Evolutionary conservation across 257 asterid genomes (phyloP), one percentile per base, ranked within the genome.

Genomic region (Capsicum chinense): DNA sequence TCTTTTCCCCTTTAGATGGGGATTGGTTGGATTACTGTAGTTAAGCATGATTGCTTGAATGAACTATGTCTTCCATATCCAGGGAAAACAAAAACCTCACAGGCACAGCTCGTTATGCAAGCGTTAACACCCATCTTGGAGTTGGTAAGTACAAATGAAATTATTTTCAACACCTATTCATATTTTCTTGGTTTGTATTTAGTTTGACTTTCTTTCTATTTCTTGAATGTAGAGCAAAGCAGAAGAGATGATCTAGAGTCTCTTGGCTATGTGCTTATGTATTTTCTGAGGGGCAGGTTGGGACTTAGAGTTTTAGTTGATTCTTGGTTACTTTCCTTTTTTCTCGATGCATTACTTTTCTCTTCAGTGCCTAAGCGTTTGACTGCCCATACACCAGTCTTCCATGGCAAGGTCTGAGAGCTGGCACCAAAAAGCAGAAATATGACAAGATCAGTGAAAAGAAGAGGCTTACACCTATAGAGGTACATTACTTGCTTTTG

Each of bases 31-130:
- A 47, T 44, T 57, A 47, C 79, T 71, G 58, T 9, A 16, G 79
- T 71, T 71, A n/a, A 5, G 17, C 56, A n/a, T 71, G 79, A 44
- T 7, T 47, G 58, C 58, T 44, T 71, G 56, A 44, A 47, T 47
- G 37, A 44, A 47, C 79, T 71, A 5, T 71, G 12, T 47, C 58
- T 71, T 81, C 57, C 56, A 86, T 83, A 85, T 76, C 60, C 92
- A 95, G 99, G 91, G 99, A 95, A 88, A 95, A 95, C 88, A 95
- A 93, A 89, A 95, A 95, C 87, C 99, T 95, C 86, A 94, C 99
- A 8, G 99, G 99, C 67, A 95, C 99, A 7, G 99, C 99, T 83
- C 99, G 98, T 60, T 95, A 95, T 90, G 98, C 99, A 52, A 95
- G 99, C 88, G 95, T 94, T 80, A 95, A 95, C 89, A 94, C 99